Evolutionary conservation across 805 yeast genomes (phyloP), one percentile per base, ranked within the genome.

Genomic region (Brettanomyces sp.): DNA sequence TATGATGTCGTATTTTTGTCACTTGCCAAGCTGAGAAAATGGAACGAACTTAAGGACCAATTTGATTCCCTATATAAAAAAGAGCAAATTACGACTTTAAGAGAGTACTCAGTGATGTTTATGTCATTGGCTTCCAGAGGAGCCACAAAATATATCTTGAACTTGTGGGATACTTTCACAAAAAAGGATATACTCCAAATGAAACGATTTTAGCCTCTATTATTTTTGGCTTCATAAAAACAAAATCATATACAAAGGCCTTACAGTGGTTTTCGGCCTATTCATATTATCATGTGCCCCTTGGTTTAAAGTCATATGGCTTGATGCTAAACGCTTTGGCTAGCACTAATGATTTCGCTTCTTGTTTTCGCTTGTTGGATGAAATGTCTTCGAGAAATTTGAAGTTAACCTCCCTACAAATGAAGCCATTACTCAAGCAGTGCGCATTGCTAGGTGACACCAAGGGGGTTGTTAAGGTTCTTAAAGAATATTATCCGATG

Each of bases 51-150:
- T 47, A 82, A 79, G 57, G 52, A 61, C 11, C 74, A 74, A 42
- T 82, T 83, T 57, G 82, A 79, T 54, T 69, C 66, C 22, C 66
- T 75, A 58, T 76, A 76, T 53, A 79, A 76, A 1, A 59, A 66
- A n/a, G 80, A 77, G 1, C 65, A 73, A 38, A 60, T 76, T 24
- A 85, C 85, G 1, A 70, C 70, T 42, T 39, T 45, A 18, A 39
- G 42, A 5, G 86, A 83, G 52, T 84, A 83, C 56, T 68, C 74
- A 3, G 72, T 78, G 14, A 79, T 82, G 11, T 79, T 85, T 74
- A 62, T 67, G 45, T 78, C 84, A 0, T 63, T 85, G 49, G 80
- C 85, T 66, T 33, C 81, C 77, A 8, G 78, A 75, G 52, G 61
- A 55, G 37, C 69, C 59, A 36, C 73, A 70, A 56, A 79, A 75